Conservation (phyloP, 2,329 filamentous ascomycete genomes). For the Botryotinia convoluta region DNA sequence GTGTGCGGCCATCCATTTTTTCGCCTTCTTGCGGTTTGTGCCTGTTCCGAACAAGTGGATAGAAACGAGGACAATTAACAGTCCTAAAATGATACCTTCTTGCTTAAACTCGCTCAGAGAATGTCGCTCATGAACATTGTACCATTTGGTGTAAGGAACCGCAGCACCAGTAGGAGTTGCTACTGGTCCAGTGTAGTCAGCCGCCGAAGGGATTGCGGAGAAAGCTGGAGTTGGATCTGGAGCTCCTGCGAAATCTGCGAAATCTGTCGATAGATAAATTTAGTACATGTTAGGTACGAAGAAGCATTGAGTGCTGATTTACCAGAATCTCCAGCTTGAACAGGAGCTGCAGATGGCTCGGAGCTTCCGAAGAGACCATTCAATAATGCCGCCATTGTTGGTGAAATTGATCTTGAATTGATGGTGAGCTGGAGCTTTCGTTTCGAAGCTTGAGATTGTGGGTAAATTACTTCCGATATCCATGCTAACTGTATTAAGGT, state of each 20-base stretch:
- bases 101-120: slow-evolving; percentile 79
- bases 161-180: slow-evolving; percentile 47
- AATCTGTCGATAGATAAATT: slow-evolving; percentile 59
- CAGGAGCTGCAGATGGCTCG: slow-evolving; percentile 55
- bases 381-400: slow-evolving; percentile 37
- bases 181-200: slow-evolving; percentile 47
- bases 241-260: slow-evolving; percentile 86
- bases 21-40: slow-evolving; percentile 76
- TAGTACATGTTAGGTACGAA: slow-evolving; percentile 12
- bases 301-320: slow-evolving; percentile 29
- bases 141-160: slow-evolving; percentile 88
- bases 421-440: slow-evolving; percentile 23
- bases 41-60: slow-evolving; percentile 80
- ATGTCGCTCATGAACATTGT: slow-evolving; percentile 91
- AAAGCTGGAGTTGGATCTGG: slow-evolving; percentile 61
- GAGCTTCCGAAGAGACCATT: slow-evolving; percentile 66
- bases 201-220: slow-evolving; percentile 44
- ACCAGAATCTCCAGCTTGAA: slow-evolving; percentile 61
- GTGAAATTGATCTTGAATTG: slow-evolving; percentile 11
- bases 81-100: slow-evolving; percentile 76
- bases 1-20: slow-evolving; percentile 75
- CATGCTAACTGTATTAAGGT: slow-evolving; percentile 2
- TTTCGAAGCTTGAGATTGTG: slow-evolving; percentile 13
- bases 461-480: not conserved
- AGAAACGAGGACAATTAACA: slow-evolving; percentile 70